Percentiles rank a stretch among this genome's conserved stretches.
Conservation (phyloP, 2,329 filamentous ascomycete species). For the Arthrobotrys conoides region DNA sequence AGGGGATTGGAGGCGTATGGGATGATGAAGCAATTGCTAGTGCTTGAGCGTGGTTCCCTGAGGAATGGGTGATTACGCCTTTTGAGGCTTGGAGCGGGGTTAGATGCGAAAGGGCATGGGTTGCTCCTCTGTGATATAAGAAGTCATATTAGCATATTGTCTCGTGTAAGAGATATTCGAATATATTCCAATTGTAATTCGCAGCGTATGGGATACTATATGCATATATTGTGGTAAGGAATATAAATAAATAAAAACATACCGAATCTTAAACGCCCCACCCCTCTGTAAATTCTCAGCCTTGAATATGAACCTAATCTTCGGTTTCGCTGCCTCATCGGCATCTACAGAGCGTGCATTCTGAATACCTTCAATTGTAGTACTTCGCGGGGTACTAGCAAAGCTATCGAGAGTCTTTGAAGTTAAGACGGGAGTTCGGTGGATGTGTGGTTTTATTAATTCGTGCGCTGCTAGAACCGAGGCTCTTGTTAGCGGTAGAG, state of each 20-base stretch:
- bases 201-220: slow-evolving; percentile 51
- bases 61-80: slow-evolving; percentile 60
- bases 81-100: slow-evolving; percentile 22
- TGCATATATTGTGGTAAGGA: background rate
- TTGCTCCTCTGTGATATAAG: slow-evolving; percentile 38
- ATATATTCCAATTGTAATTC: slow-evolving; percentile 74
- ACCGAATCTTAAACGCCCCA: slow-evolving; percentile 92
- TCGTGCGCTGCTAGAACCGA: slow-evolving; percentile 80
- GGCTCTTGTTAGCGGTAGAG: slow-evolving; percentile 77
- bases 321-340: slow-evolving; percentile 74
- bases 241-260: slow-evolving; percentile 73
- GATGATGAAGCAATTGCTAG: slow-evolving; percentile 81
- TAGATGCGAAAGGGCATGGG: slow-evolving; percentile 35
- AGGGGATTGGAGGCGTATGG: slow-evolving; percentile 75
- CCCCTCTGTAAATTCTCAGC: slow-evolving; percentile 93
- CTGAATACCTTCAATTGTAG: slow-evolving; percentile 71
- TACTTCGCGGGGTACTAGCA: slow-evolving; percentile 79
- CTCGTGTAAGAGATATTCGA: slow-evolving; percentile 65
- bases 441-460: slow-evolving; percentile 81
- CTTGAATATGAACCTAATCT: slow-evolving; percentile 88
- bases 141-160: background rate
- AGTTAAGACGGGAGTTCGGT: slow-evolving; percentile 86
- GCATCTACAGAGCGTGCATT: slow-evolving; percentile 70
- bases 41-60: slow-evolving; percentile 95
- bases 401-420: slow-evolving; percentile 80